Conservation (phyloP, 2,329 filamentous ascomycete species). For the Pseudogymnoascus sp. region DNA sequence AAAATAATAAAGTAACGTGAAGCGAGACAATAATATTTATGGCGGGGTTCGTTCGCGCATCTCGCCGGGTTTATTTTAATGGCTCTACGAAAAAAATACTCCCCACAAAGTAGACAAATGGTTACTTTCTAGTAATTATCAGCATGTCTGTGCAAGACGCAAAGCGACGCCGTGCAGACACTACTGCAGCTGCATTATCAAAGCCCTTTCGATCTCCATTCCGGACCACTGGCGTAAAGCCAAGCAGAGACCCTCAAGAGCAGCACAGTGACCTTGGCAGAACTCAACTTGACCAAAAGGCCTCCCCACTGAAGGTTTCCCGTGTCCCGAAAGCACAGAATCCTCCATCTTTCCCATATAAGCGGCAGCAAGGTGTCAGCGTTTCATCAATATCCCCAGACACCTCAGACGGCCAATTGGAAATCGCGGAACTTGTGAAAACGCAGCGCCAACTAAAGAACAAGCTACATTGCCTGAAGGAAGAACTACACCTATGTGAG, state of each 20-base stretch:
- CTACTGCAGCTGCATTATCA: slow-evolving; percentile 48
- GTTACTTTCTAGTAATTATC: slow-evolving; percentile 12
- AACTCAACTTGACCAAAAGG: background rate
- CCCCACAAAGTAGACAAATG: slow-evolving; percentile 21
- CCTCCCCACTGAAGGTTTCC: background rate
- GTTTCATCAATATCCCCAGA: background rate
- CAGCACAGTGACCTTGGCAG: background rate
- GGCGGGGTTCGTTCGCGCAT: background rate
- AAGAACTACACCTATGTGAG: slow-evolving; percentile 40
- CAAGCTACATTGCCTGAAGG: slow-evolving; percentile 23
- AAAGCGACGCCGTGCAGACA: slow-evolving; percentile 56
- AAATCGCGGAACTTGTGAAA: slow-evolving; percentile 27
- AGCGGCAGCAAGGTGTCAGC: background rate
- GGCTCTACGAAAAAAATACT: slow-evolving; percentile 17
- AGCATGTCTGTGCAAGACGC: slow-evolving; percentile 41
- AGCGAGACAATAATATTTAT: background rate
- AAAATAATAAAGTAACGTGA: background rate
- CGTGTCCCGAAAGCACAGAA: background rate
- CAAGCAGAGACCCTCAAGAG: slow-evolving; percentile 10
- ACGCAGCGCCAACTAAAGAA: slow-evolving; percentile 29
- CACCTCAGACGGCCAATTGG: slow-evolving; percentile 12
- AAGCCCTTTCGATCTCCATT: slow-evolving; percentile 68
- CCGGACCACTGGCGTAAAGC: slow-evolving; percentile 29
- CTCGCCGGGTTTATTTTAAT: background rate
- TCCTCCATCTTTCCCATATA: background rate